phyloP scores from a whole-genome alignment of 768 basidiomycete genomes.

The Termitomyces sp. region DNA sequence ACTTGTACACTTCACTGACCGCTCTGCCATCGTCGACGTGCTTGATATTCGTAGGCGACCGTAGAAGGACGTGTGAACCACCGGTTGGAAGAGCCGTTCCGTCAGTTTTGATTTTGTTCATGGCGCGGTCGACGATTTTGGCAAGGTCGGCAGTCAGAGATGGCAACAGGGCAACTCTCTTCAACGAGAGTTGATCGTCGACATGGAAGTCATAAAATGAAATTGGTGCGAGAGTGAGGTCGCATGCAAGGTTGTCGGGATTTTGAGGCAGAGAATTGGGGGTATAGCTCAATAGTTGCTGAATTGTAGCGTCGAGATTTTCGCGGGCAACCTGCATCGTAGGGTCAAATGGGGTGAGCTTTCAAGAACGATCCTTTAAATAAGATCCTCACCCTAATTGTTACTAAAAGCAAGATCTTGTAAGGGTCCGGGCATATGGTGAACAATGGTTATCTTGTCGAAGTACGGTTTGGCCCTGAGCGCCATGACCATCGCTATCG shows the following conservation, averaged over 20 bases:
- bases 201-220: conserved; percentile 8
- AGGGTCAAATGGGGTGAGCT: neutral
- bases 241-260: neutral
- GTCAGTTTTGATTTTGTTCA: neutral
- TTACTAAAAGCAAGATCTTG: neutral
- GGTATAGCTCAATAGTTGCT: neutral
- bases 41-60: neutral
- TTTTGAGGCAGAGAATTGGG: neutral
- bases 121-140: neutral
- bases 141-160: neutral
- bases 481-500: neutral
- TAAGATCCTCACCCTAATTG: neutral
- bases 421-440: neutral
- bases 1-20: conserved; percentile 1
- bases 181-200: conserved; percentile 3
- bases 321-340: conserved; percentile 6
- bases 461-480: neutral
- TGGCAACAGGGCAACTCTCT: neutral
- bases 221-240: neutral
- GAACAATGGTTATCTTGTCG: neutral
- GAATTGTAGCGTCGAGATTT: conserved; percentile 3
- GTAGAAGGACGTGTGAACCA: neutral
- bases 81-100: neutral
- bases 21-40: conserved; percentile 4
- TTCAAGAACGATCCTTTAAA: neutral